Base-by-base conservation (phyloP, 2,329 filamentous ascomycete species). In the Rutstroemia sp. region DNA sequence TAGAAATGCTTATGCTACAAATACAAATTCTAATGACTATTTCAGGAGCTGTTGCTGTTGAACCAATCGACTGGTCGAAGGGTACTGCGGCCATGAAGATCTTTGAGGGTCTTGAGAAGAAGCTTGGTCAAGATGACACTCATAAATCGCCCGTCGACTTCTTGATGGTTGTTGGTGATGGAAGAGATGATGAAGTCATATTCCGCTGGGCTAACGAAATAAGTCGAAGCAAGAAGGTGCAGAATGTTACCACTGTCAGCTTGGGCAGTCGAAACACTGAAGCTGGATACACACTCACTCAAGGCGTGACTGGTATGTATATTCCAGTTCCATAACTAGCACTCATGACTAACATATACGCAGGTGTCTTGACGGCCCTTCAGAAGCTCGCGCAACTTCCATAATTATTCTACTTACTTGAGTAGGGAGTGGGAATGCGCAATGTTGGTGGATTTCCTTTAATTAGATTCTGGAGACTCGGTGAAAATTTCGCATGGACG, bases 161-260 rank as follows among this genome's bases (percentile, higher is more conserved):
- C 71, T 73, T 97, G 56, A 83, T 96, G 74, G 88, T 96, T 6
- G 82, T 92, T 37, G 92, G 92, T 39, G 92, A 96, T 67, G 90
- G 92, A 44, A 85, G 92, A 34, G 92, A 96, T 64, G 94, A 97
- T 63, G 92, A 97, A 69, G 87, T 89, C 64, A 87, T 96, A 19
- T 97, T 96, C 75, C 86, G 86, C 60, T 97, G 94, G 92, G 94
- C 92, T 17, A 96, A 96, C 72, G 78, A 82, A 49, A 74, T 96
- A 10, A 78, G 78, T 21, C 77, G 79, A 3, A 73, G 79, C 8
- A 78, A 79, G 17, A 73, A 74, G 2, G 78, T 91, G 45, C 73
- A 83, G 50, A 78, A 89, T 55, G 88, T 94, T 4, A 84, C 87
- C 60, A 96, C 92, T 2, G 91, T 96, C 21, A 95, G 89, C 61